phyloP scores from a whole-genome alignment of 1,284 basidiomycete species.

The Tetrapyrgos nigripes region DNA sequence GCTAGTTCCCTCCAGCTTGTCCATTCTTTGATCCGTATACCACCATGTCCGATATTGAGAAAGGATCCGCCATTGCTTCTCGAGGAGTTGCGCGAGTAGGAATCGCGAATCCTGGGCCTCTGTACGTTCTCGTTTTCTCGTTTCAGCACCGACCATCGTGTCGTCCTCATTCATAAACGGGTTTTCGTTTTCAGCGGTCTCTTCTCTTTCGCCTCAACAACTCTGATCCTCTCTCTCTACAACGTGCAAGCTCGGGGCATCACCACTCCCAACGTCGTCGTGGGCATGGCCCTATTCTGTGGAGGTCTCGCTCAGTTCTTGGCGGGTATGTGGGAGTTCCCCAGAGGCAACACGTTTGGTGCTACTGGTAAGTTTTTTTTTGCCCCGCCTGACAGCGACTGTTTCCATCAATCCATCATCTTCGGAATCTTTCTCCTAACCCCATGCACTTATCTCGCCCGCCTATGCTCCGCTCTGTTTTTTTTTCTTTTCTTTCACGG shows the following conservation, averaged over 20 bases:
- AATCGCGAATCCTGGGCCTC: slow-evolving; percentile 10
- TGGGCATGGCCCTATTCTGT: slow-evolving; percentile 83
- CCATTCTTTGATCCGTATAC: no score
- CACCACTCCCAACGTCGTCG: slow-evolving; percentile 70
- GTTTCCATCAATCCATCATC: no score
- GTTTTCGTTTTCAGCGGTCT: slow-evolving; percentile 51
- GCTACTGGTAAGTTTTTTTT: slow-evolving; percentile 61
- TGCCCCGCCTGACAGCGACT: no score
- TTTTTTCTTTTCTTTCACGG: no score
- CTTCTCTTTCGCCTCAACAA: slow-evolving; percentile 76
- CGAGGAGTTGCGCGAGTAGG: no score
- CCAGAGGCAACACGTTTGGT: slow-evolving; percentile 73
- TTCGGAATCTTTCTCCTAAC: no score
- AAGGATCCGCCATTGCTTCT: no score
- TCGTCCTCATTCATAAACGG: slow-evolving; percentile 73
- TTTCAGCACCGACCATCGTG: slow-evolving; percentile 76
- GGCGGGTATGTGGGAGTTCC: slow-evolving; percentile 85
- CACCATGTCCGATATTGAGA: no score
- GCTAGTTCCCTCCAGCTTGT: no score
- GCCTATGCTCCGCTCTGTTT: no score
- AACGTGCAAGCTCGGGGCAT: slow-evolving; percentile 63
- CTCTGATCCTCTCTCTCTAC: slow-evolving; percentile 72
- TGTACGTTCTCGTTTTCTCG: slow-evolving; percentile 51
- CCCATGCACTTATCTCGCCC: no score
- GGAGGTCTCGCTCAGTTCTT: slow-evolving; percentile 84